Conservation (phyloP, 1,284 basidiomycete genomes). For the Leccinum solheimii region DNA sequence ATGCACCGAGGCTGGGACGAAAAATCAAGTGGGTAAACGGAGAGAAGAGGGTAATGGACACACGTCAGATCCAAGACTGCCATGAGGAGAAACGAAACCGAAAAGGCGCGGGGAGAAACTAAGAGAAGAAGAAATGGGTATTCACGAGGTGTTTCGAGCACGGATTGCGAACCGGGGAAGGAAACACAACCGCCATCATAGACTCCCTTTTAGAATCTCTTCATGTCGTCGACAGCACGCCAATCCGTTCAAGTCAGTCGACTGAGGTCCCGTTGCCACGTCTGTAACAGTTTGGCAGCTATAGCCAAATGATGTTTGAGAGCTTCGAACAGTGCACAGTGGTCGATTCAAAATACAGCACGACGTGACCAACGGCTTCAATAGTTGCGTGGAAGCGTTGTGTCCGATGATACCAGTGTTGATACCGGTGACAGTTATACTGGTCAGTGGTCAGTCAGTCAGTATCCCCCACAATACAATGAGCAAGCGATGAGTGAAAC, state of each 20-base stretch:
- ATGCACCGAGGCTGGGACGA: slow-evolving; percentile 45
- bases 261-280: background rate
- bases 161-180: too few species aligned
- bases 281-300: background rate
- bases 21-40: background rate
- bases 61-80: slow-evolving; percentile 20
- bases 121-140: background rate
- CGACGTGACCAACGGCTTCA: background rate
- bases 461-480: background rate
- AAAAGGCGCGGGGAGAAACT: background rate
- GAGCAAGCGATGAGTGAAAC: background rate
- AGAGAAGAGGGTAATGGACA: background rate
- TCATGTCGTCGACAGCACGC: background rate
- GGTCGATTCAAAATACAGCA: background rate
- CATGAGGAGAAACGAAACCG: slow-evolving; percentile 17
- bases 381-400: background rate
- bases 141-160: slow-evolving; percentile 1
- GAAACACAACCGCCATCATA: background rate
- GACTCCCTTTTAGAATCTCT: background rate
- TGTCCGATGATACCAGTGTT: background rate
- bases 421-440: background rate
- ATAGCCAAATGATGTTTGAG: background rate
- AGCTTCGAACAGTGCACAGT: background rate
- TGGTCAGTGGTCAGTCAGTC: too few species aligned
- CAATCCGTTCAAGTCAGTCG: background rate